Conservation (phyloP, 2,329 filamentous ascomycete species). For the Penicillium hesseltinei region DNA sequence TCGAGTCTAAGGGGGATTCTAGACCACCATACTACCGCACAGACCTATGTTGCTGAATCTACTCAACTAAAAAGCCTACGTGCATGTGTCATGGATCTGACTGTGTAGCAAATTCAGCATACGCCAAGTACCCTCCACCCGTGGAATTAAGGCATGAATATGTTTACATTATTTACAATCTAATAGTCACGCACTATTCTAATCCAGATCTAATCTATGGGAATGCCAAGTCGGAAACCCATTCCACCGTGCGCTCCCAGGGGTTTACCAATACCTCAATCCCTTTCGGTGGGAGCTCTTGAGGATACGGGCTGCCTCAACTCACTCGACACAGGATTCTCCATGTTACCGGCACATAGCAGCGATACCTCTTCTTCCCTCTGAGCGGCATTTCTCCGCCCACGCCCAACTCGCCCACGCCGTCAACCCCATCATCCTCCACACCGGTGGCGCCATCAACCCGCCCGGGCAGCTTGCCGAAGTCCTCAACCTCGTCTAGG, state of each 20-base stretch:
- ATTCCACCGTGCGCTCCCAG: neutral
- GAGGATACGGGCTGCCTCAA: neutral
- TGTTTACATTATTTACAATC: neutral
- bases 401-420: neutral
- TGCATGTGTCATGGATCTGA: no score
- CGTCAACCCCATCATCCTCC: neutral
- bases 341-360: neutral
- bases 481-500: neutral
- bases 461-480: neutral
- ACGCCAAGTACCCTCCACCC: neutral
- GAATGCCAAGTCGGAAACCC: neutral
- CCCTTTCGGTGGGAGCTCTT: neutral
- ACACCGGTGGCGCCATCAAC: neutral
- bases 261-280: neutral
- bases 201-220: no score
- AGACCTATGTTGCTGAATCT: no score
- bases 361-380: neutral
- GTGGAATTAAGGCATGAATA: neutral
- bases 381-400: neutral
- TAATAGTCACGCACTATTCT: neutral
- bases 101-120: no score
- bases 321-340: neutral
- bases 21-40: no score
- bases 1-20: no score
- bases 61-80: no score